Evolutionary conservation across 2,329 filamentous ascomycete species (phyloP).

Genomic region (Botryotinia convoluta): DNA sequence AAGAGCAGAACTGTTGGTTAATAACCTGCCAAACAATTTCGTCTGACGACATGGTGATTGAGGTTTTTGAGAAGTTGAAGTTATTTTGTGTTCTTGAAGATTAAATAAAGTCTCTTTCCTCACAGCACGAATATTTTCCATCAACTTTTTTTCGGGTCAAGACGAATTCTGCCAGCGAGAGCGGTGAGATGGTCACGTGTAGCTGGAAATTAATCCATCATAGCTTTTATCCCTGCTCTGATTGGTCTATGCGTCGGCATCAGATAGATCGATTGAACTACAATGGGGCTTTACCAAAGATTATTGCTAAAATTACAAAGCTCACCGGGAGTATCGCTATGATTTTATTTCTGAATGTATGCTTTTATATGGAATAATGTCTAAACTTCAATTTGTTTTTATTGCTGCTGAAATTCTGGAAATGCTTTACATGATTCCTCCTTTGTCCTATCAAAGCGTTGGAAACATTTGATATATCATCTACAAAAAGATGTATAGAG

Average conservation of each 20-base stretch:
- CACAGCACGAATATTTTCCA: constrained; percentile 16
- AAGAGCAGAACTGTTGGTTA: constrained; percentile 91
- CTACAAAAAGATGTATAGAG: too few relatives aligned
- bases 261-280: too few relatives aligned
- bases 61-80: background rate
- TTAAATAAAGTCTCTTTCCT: constrained; percentile 4
- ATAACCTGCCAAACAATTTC: constrained; percentile 98
- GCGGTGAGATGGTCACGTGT: constrained; percentile 2
- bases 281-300: background rate
- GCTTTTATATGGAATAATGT: too few relatives aligned
- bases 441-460: background rate
- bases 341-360: too few relatives aligned
- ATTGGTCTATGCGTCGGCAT: background rate
- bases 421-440: background rate
- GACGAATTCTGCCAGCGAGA: background rate
- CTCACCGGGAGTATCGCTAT: background rate
- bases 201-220: background rate
- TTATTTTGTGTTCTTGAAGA: background rate
- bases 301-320: background rate
- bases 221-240: background rate
- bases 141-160: constrained; percentile 17
- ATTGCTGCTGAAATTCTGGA: background rate
- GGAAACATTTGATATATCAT: too few relatives aligned
- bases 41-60: constrained; percentile 72
- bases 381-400: too few relatives aligned